These are phyloP conservation scores for Fusarium falciforme DNA, from an alignment of 2,329 filamentous ascomycete genomes.

Conservation along the genomic window DNA sequence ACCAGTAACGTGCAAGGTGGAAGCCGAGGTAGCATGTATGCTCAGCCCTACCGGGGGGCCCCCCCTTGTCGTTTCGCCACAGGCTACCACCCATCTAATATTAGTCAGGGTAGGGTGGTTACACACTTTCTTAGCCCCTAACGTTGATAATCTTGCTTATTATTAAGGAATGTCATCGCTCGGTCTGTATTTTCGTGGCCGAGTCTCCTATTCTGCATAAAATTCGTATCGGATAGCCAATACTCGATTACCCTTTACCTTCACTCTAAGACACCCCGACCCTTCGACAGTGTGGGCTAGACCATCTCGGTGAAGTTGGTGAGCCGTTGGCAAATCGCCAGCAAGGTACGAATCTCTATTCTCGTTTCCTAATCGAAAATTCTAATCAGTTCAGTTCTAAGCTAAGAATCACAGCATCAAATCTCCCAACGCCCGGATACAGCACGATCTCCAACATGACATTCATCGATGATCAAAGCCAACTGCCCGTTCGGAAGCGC, in stretches of 20 bases:
- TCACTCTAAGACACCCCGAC: not conserved
- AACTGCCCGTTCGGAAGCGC: not conserved
- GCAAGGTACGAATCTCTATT: not conserved
- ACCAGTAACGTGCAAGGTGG: not conserved
- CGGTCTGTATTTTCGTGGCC: not conserved
- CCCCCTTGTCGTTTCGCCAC: not conserved
- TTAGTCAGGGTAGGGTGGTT: not conserved
- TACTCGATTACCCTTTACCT: not conserved
- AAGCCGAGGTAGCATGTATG: not conserved
- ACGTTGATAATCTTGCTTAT: not conserved
- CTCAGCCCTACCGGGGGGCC: not conserved
- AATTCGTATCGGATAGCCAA: not conserved
- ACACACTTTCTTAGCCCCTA: not conserved
- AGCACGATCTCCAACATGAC: not conserved
- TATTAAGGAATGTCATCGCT: not conserved
- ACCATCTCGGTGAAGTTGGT: not conserved
- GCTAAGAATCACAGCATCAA: not conserved
- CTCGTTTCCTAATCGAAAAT: not conserved
- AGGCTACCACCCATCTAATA: not conserved
- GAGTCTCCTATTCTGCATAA: not conserved
- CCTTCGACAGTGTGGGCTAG: not conserved
- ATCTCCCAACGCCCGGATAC: not conserved
- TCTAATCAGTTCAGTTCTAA: not conserved
- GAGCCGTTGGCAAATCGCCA: not conserved
- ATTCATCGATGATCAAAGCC: not conserved